Percentiles rank a stretch among this genome's conserved stretches.
Conservation (phyloP, 2,329 filamentous ascomycete genomes). For the Penicillium brasilianum region DNA sequence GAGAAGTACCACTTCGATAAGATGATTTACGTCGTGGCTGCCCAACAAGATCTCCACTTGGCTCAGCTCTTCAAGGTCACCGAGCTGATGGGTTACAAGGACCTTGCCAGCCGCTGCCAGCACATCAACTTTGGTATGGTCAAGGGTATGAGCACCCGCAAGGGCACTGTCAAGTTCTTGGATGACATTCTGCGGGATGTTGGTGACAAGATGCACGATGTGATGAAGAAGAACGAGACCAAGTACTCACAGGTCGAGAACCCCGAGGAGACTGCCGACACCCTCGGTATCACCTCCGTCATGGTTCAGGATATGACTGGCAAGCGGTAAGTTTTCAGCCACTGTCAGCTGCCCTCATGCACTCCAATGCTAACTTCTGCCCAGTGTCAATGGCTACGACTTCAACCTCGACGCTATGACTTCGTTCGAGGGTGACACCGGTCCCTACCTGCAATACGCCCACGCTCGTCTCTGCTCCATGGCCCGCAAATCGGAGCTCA, state of each 20-base stretch:
- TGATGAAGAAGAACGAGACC: conserved; percentile 86
- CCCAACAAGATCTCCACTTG: conserved; percentile 68
- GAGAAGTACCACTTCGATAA: conserved; percentile 68
- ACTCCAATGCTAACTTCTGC: conserved; percentile 48
- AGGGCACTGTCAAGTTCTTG: conserved; percentile 75
- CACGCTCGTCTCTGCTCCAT: conserved; percentile 65
- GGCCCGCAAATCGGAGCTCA: conserved; percentile 60
- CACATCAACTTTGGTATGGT: conserved; percentile 72
- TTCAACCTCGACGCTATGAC: conserved; percentile 70
- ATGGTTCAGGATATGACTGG: conserved; percentile 99
- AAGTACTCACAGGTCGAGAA: conserved; percentile 92
- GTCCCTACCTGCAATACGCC: conserved; percentile 69
- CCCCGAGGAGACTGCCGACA: conserved; percentile 81
- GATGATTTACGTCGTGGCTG: conserved; percentile 71
- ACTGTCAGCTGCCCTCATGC: conserved; percentile 42
- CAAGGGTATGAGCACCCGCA: conserved; percentile 67
- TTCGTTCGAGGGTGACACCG: conserved; percentile 69
- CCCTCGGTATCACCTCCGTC: conserved; percentile 87
- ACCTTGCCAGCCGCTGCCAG: conserved; percentile 63
- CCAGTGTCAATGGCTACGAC: conserved; percentile 65
- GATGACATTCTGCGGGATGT: conserved; percentile 78
- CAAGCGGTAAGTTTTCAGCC: conserved; percentile 69
- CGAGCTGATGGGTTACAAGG: conserved; percentile 65
- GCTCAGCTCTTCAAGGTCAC: conserved; percentile 70
- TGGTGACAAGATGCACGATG: conserved; percentile 94